Base-by-base conservation (phyloP, 192 early-diverging fungal species). In the Coemansia sp. region DNA sequence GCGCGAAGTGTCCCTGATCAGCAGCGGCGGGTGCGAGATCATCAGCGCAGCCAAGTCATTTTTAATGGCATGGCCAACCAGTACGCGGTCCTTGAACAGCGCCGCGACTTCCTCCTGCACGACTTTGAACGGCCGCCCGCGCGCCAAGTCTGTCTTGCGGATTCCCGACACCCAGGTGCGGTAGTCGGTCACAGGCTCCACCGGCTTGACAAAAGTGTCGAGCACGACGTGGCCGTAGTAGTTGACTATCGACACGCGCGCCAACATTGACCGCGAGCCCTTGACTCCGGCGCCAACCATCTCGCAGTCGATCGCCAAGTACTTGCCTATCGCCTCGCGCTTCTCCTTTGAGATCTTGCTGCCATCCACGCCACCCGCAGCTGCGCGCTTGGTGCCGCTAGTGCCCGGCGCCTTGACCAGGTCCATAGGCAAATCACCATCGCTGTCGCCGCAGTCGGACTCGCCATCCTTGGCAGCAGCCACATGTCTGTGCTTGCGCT, bases 251-350 rank as follows among this genome's bases (percentile, higher is more conserved):
- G 86, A 88, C n/a, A 98, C 92, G 27, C 96, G 85, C 2, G 96
- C 98, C 46, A 99, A 71, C 27, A 89, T 91, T n/a, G 98, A 96
- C 31, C 89, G 71, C 15, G 54, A 74, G 3, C 96, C 98, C 37
- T 89, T 88, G 27, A 86, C 86, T 10, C 96, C 98, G 19, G 94
- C 94, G 35, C 98, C 96, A 25, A 99, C 96, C 96, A 98, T 98
- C 82, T 99, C 98, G 79, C 98, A 99, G 88, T 99, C 98, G 10
- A 99, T 94, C 9, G 91, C 96, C 5, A 99, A 66, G 72, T 89
- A 98, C 70, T 94, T 96, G 42, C 98, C 98, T 8, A 57, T 39
- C 1, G 79, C 65, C 35, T 80, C 69, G 22, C 65, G 65, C 57
- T 71, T 77, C 35, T 73, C 69, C 60, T 60, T 60, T 19, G 66